Evolutionary conservation across 176 grass and related monocot species (phyloP).

Genomic region (Raddia distichophylla): DNA sequence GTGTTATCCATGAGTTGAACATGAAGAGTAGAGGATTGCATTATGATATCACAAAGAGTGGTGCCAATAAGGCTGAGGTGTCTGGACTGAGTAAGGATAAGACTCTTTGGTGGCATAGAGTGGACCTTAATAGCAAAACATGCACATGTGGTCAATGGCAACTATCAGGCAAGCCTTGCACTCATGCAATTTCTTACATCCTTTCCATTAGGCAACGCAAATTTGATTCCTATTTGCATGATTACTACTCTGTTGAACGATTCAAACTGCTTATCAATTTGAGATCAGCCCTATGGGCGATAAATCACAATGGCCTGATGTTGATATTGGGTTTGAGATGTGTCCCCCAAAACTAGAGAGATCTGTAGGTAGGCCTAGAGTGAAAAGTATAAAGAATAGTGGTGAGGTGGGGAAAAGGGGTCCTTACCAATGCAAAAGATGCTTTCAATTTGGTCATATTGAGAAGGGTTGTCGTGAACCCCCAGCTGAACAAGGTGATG

Average conservation of each 20-base stretch:
- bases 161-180: conserved; percentile 9
- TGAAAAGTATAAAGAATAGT: neutral
- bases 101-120: neutral
- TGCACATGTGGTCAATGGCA: neutral
- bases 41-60: neutral
- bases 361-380: neutral
- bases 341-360: neutral
- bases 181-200: conserved; percentile 16
- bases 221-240: conserved; percentile 3
- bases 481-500: neutral
- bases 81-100: neutral
- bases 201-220: neutral
- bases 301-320: neutral
- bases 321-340: neutral
- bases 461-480: neutral
- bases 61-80: neutral
- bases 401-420: conserved; percentile 13
- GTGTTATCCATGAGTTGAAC: conserved; percentile 10
- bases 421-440: conserved; percentile 19
- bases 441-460: conserved; percentile 20
- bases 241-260: neutral
- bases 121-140: neutral
- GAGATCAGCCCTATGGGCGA: neutral
- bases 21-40: conserved; percentile 12
- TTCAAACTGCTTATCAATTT: conserved; percentile 7